These are phyloP conservation scores for Amaranthus cruentus DNA, from an alignment of 148 eudicot genomes.

Conservation along the genomic window DNA sequence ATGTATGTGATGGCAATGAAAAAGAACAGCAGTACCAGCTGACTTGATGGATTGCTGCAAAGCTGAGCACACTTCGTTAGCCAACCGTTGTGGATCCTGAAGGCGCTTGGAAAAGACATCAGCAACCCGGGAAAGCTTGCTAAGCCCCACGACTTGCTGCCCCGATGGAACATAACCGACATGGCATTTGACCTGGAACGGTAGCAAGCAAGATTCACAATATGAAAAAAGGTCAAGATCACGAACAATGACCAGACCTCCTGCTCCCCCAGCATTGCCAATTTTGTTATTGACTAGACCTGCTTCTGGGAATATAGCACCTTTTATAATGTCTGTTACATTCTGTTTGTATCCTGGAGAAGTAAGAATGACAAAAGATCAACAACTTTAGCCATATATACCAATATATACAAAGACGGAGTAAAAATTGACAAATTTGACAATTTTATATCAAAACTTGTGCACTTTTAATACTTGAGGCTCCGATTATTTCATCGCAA, in stretches of 20 bases:
- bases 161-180: conserved; percentile 89
- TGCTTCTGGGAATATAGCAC: conserved; percentile 90
- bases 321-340: conserved; percentile 75
- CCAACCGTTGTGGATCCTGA: conserved; percentile 77
- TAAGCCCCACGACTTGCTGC: conserved; percentile 80
- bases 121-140: conserved; percentile 93
- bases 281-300: conserved; percentile 46
- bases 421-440: too few species aligned
- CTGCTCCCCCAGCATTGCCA: conserved; percentile 91
- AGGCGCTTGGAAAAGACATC: conserved; percentile 79
- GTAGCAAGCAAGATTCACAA: conserved; percentile 87
- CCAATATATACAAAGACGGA: too few species aligned
- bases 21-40: conserved; percentile 66
- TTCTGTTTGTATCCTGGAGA: conserved; percentile 61
- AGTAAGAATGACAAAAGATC: neutral
- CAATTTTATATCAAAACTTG: too few species aligned
- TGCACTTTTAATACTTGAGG: too few species aligned
- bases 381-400: too few species aligned
- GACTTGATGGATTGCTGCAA: conserved; percentile 60
- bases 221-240: conserved; percentile 88
- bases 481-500: too few species aligned
- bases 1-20: conserved; percentile 69
- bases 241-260: conserved; percentile 84
- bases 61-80: conserved; percentile 66
- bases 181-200: conserved; percentile 90